Evolutionary conservation across 2,329 filamentous ascomycete genomes (phyloP).

Genomic region (Trichoderma hamatum): DNA sequence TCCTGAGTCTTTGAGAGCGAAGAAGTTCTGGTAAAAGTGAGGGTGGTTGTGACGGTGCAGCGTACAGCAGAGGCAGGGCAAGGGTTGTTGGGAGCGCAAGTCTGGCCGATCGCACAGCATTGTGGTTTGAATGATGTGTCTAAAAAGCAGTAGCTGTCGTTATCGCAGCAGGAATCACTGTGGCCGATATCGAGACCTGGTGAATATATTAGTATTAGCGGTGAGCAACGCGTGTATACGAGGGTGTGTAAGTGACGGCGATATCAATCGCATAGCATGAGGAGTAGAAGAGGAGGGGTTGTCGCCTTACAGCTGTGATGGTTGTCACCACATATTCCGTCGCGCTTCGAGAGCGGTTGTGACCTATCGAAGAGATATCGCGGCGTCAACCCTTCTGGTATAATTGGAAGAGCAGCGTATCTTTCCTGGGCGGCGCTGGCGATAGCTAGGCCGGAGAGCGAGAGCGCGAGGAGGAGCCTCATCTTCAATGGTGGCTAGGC

Average conservation of each 20-base stretch:
- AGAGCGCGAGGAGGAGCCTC: constrained; percentile 21
- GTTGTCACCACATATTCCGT: constrained; percentile 34
- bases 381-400: constrained; percentile 37
- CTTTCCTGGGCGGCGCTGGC: constrained; percentile 24
- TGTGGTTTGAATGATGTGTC: constrained; percentile 37
- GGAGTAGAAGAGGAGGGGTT: background rate
- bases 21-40: constrained; percentile 24
- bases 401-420: constrained; percentile 32
- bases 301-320: constrained; percentile 41
- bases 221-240: background rate
- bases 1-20: background rate
- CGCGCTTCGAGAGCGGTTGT: constrained; percentile 37
- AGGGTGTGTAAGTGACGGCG: background rate
- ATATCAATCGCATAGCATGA: background rate
- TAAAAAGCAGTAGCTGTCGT: constrained; percentile 52
- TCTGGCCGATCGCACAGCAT: constrained; percentile 50
- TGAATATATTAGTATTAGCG: background rate
- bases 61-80: constrained; percentile 42
- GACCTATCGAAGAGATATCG: constrained; percentile 38
- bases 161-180: constrained; percentile 46
- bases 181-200: constrained; percentile 49
- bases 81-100: constrained; percentile 44
- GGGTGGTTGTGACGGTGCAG: constrained; percentile 39
- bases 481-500: background rate
- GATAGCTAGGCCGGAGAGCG: constrained; percentile 9